phyloP scores from a whole-genome alignment of 176 grass and related monocot species.

The Miscanthus lutarioriparius region DNA sequence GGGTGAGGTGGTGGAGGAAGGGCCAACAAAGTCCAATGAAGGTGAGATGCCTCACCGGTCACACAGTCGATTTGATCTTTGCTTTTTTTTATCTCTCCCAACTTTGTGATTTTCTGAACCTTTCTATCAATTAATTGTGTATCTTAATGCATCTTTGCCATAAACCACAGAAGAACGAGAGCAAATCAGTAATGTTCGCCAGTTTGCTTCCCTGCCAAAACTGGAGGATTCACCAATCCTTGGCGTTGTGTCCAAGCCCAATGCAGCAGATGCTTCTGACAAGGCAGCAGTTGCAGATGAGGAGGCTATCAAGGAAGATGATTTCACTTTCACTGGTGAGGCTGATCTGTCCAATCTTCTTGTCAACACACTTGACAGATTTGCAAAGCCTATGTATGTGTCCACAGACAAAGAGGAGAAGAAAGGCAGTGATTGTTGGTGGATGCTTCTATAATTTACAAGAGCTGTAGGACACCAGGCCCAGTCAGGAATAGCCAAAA shows the following conservation, averaged over 20 bases:
- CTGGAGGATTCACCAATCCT: constrained; percentile 45
- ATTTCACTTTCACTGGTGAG: neutral
- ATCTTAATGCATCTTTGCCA: constrained; percentile 6
- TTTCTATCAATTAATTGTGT: constrained; percentile 4
- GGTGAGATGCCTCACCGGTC: constrained; percentile 6
- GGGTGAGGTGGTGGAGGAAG: neutral
- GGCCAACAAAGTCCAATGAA: constrained; percentile 2
- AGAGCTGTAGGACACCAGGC: neutral
- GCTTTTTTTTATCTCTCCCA: neutral
- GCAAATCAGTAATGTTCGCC: neutral
- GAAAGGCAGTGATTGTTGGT: constrained; percentile 10
- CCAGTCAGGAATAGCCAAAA: neutral
- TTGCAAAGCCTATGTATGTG: constrained; percentile 1
- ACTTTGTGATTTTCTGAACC: neutral
- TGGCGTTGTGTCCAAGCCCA: constrained; percentile 35
- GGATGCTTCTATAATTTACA: constrained; percentile 25
- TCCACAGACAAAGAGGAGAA: neutral
- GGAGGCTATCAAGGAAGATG: constrained; percentile 18
- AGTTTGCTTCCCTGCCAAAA: neutral
- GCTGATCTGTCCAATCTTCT: constrained; percentile 3
- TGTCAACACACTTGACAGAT: constrained; percentile 29
- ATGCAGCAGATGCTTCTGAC: neutral
- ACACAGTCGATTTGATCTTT: neutral
- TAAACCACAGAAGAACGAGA: constrained; percentile 13
- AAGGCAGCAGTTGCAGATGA: constrained; percentile 5